Evolutionary conservation across 371 early-diverging fungal genomes (phyloP).

Genomic region (Amoeboaphelidium protococcarum): DNA sequence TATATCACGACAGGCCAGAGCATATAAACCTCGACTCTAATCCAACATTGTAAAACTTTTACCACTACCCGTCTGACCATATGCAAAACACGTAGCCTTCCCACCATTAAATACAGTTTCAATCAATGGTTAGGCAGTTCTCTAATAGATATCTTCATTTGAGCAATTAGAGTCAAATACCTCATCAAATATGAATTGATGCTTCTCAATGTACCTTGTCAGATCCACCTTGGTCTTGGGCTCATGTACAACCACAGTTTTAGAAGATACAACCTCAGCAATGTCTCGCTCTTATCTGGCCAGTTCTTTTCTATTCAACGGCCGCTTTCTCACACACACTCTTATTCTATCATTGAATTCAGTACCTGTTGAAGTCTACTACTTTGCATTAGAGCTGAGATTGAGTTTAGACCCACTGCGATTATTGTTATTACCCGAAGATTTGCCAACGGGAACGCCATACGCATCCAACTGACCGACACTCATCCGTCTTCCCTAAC

Average conservation of each 20-base stretch:
- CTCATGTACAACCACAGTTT: slow-evolving; percentile 54
- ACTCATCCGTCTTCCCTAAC: no score
- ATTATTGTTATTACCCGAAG: no score
- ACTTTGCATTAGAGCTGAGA: no score
- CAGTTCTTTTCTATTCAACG: slow-evolving; percentile 55
- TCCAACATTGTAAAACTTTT: slow-evolving; percentile 98
- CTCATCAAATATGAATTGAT: slow-evolving; percentile 85
- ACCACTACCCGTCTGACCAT: slow-evolving; percentile 93
- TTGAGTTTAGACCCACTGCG: no score
- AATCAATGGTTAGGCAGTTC: slow-evolving; percentile 75
- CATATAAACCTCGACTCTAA: slow-evolving; percentile 48
- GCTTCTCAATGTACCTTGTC: slow-evolving; percentile 75
- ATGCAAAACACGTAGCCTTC: slow-evolving; percentile 95
- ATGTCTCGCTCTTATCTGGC: slow-evolving; percentile 51
- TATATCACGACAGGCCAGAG: slow-evolving; percentile 67
- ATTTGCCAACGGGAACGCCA: no score
- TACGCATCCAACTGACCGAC: no score
- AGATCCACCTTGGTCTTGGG: slow-evolving; percentile 77
- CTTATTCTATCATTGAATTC: slow-evolving; percentile 40
- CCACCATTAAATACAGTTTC: slow-evolving; percentile 81
- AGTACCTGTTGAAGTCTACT: no score
- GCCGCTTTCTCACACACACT: slow-evolving; percentile 89
- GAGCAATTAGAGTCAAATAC: slow-evolving; percentile 55
- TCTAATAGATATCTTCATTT: slow-evolving; percentile 66
- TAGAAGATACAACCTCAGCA: slow-evolving; percentile 27